A percentile compares a stretch with the other conserved stretches of the same genome.
Evolutionary conservation across 225 moss, liverwort and hornwort species (phyloP).

Genomic region (Asterella californica): DNA sequence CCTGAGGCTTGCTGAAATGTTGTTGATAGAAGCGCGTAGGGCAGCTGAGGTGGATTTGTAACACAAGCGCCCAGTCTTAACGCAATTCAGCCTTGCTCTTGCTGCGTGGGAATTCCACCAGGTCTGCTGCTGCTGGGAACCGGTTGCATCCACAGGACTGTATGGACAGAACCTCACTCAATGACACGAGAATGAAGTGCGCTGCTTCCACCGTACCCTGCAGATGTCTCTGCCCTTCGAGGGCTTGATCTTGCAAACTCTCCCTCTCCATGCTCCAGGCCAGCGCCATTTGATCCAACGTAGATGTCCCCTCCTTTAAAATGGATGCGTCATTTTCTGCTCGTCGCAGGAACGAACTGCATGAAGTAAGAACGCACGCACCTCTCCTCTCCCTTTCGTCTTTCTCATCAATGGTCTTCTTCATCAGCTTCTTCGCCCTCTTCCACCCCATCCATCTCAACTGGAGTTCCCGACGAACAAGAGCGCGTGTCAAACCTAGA

Average conservation of each 20-base stretch:
- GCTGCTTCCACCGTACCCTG: slow-evolving; percentile 79
- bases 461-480: too few relatives aligned
- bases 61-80: slow-evolving; percentile 65
- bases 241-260: slow-evolving; percentile 57
- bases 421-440: too few relatives aligned
- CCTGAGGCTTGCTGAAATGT: slow-evolving; percentile 60
- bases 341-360: too few relatives aligned
- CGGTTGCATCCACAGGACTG: slow-evolving; percentile 68
- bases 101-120: slow-evolving; percentile 21
- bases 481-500: too few relatives aligned
- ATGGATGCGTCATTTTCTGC: too few relatives aligned
- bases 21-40: slow-evolving; percentile 63
- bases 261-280: slow-evolving; percentile 18
- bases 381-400: too few relatives aligned
- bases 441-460: too few relatives aligned
- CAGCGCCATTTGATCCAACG: not conserved
- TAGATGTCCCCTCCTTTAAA: not conserved
- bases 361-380: too few relatives aligned
- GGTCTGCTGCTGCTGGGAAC: slow-evolving; percentile 17
- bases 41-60: slow-evolving; percentile 71
- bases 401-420: too few relatives aligned
- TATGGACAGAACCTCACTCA: slow-evolving; percentile 72
- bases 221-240: slow-evolving; percentile 66
- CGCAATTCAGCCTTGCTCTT: slow-evolving; percentile 60
- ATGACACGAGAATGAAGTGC: slow-evolving; percentile 69